Evolutionary conservation across 306 rosid genomes (phyloP), one percentile per base, ranked within the genome.

Genomic region (Astragalus membranaceus): DNA sequence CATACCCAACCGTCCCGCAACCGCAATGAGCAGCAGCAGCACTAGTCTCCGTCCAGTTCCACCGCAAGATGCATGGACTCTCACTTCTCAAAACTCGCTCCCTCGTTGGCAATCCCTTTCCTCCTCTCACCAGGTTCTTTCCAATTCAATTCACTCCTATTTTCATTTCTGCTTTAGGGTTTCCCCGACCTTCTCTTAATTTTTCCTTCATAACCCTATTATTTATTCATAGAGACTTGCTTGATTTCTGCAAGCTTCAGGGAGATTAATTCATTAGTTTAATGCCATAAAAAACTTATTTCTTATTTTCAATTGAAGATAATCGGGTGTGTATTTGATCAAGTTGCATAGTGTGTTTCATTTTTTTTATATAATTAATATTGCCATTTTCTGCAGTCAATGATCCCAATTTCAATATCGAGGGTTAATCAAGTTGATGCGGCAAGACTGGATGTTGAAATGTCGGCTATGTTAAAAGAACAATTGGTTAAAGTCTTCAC

Each of bases 401-500:
- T 61, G 2, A 79, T 95, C 62, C 99, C 97, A 13, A 82, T 95
- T 71, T 80, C 99, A 0, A 87, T 95, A 85, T 95, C 99, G 13
- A 87, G 97, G 85, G 99, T 95, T 46, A 95, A 95, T 70, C 99
- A 95, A 81, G 79, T 95, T 9, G 99, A 95, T 80, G 99, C 99
- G 4, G 97, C 95, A 36, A 85, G 99, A 56, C 77, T 95, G 56
- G 97, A 95, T 12, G 74, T 91, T 77, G 99, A 95, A 84, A 95
- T 95, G 97, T 89, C 99, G 2, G 96, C 96, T 77, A 95, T 95
- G 99, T 76, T 95, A 84, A 95, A 95, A 80, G 99, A 95, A 58
- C 99, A 95, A 72, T 53, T 95, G 67, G 99, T 95, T 75, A 91
- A 95, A 80, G 99, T 89, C 55, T 95, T 95, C 80, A 77, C 96